Conservation (phyloP, 208 protist species). For the Endotrypanum monterogeii region DNA sequence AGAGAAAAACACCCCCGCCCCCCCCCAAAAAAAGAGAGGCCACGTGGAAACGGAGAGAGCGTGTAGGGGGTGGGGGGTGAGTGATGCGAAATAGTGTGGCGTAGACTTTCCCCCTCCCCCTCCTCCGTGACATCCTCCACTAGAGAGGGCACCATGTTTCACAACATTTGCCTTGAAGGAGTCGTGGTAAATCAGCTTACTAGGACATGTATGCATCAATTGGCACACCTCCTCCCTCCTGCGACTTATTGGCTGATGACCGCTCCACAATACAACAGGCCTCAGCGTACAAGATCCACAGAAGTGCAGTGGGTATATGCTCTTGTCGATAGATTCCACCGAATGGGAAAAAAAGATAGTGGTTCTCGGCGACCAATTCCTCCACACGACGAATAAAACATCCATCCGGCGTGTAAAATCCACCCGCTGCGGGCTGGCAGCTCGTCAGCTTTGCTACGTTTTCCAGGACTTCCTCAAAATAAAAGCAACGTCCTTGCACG, state of each 20-base stretch:
- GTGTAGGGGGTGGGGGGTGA: too few relatives aligned
- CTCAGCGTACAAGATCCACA: slow-evolving; percentile 26
- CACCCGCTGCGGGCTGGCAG: slow-evolving; percentile 15
- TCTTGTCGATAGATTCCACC: slow-evolving; percentile 25
- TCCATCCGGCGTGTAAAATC: slow-evolving; percentile 32
- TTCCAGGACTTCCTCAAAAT: slow-evolving; percentile 27
- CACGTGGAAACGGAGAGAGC: too few relatives aligned
- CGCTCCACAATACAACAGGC: slow-evolving; percentile 13
- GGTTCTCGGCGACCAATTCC: slow-evolving; percentile 13
- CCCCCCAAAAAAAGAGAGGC: too few relatives aligned
- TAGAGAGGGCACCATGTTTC: background rate
- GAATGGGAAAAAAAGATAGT: slow-evolving; percentile 31
- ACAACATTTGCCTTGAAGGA: background rate
- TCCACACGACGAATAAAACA: slow-evolving; percentile 8
- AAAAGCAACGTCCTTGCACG: slow-evolving; percentile 20
- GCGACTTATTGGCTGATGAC: background rate
- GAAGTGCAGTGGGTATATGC: slow-evolving; percentile 25
- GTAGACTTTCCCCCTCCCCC: background rate
- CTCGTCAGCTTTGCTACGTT: slow-evolving; percentile 14
- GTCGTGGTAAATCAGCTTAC: too few relatives aligned
- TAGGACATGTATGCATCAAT: background rate
- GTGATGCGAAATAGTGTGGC: too few relatives aligned
- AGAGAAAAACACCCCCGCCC: too few relatives aligned
- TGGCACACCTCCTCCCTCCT: background rate
- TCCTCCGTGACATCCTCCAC: too few relatives aligned